Conservation (phyloP, 2,329 filamentous ascomycete genomes). For the Ophioceras dolichostomum region DNA sequence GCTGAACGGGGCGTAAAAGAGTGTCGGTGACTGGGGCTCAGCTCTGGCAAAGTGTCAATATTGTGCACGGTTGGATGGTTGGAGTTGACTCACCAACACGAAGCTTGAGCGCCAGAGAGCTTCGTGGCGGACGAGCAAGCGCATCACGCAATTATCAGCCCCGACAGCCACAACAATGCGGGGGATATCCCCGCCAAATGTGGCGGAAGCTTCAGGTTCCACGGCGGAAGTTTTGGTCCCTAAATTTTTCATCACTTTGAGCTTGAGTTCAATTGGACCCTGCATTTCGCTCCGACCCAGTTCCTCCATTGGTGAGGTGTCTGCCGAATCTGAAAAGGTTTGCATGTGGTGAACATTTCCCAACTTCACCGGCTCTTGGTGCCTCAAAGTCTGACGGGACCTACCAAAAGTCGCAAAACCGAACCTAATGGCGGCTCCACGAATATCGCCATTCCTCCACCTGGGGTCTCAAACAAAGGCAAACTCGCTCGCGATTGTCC, state of each 20-base stretch:
- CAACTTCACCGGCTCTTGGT: too few relatives aligned
- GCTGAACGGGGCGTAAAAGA: neutral
- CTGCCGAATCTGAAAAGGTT: too few relatives aligned
- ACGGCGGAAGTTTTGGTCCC: neutral
- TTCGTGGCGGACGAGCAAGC: neutral
- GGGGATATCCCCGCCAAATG: neutral
- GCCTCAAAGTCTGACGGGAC: too few relatives aligned
- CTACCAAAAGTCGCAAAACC: slow-evolving; percentile 1
- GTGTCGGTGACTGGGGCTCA: too few relatives aligned
- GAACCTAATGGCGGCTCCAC: too few relatives aligned
- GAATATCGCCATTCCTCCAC: slow-evolving; percentile 72
- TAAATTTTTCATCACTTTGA: neutral
- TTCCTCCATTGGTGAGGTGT: neutral
- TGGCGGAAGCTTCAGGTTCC: neutral
- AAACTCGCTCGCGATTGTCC: slow-evolving; percentile 66
- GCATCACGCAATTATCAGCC: neutral
- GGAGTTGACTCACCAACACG: too few relatives aligned
- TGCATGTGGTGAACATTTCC: too few relatives aligned
- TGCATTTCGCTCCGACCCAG: neutral
- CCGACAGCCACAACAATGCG: neutral
- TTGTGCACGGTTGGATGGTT: too few relatives aligned
- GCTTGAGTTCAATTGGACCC: neutral
- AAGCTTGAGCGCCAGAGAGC: neutral
- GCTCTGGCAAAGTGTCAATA: too few relatives aligned
- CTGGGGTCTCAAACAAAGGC: slow-evolving; percentile 49